Evolutionary conservation across 306 rosid genomes (phyloP).

Genomic region (Sesbania bispinosa): DNA sequence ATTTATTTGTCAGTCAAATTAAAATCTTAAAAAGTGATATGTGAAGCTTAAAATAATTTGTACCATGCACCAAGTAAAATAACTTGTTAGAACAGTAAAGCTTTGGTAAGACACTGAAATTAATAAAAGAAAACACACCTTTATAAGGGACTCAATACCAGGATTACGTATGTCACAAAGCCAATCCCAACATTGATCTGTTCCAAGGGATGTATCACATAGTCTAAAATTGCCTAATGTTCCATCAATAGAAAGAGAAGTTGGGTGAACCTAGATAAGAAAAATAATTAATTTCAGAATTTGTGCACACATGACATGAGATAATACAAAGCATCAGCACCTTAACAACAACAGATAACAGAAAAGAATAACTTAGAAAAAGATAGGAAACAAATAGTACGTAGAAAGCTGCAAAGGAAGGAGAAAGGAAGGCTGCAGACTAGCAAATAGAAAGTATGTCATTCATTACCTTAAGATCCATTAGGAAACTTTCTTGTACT

Average conservation of each 20-base stretch:
- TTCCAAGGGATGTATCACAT: constrained; percentile 74
- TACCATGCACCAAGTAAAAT: neutral
- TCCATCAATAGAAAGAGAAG: constrained; percentile 90
- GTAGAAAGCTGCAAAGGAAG: neutral
- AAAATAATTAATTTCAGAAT: constrained; percentile 30
- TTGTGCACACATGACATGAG: neutral
- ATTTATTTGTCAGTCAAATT: neutral
- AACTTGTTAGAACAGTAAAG: neutral
- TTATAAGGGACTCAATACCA: constrained; percentile 91
- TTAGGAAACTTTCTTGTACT: constrained; percentile 83
- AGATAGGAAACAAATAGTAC: neutral
- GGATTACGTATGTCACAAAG: constrained; percentile 96
- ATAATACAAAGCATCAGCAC: neutral
- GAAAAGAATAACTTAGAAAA: neutral
- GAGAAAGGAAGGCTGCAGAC: neutral
- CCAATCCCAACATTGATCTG: constrained; percentile 87
- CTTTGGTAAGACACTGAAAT: neutral
- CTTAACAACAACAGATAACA: neutral
- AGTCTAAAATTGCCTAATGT: constrained; percentile 90
- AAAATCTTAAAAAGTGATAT: neutral
- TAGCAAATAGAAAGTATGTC: neutral
- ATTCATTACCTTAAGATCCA: constrained; percentile 78
- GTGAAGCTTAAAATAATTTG: neutral
- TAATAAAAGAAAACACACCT: constrained; percentile 42
- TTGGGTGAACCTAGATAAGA: constrained; percentile 74